Evolutionary conservation across 768 basidiomycete species (phyloP).

Genomic region (Stropharia rugosoannulata): DNA sequence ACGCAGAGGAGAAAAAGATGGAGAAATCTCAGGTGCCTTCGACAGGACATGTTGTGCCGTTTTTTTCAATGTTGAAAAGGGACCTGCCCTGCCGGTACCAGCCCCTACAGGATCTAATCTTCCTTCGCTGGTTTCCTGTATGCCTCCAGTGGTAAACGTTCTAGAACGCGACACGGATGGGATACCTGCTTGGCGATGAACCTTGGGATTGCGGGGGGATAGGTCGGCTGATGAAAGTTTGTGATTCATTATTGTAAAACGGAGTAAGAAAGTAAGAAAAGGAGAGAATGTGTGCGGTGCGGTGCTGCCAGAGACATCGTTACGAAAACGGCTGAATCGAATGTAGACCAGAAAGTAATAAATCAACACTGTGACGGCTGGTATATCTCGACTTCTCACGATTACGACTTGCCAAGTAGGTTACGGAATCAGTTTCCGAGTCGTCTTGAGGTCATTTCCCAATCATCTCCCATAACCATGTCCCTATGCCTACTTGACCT

Average conservation of each 20-base stretch:
- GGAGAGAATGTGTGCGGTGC: neutral
- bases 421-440: no score
- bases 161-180: slow-evolving; percentile 3
- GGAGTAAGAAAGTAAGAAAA: neutral
- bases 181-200: slow-evolving; percentile 6
- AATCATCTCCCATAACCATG: neutral
- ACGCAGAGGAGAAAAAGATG: neutral
- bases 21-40: neutral
- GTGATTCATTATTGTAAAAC: neutral
- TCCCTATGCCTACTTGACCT: neutral
- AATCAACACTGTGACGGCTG: no score
- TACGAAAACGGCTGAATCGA: no score
- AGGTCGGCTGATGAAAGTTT: neutral
- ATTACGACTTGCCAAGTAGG: no score
- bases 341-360: no score
- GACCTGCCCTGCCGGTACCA: neutral
- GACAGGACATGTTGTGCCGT: slow-evolving; percentile 8
- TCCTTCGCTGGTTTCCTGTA: neutral
- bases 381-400: no score
- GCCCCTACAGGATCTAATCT: neutral
- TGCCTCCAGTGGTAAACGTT: neutral
- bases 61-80: slow-evolving; percentile 3
- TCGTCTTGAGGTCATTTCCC: no score
- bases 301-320: no score
- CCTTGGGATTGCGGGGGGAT: slow-evolving; percentile 1